These are phyloP conservation scores for Aspergillus aculeatus DNA, from an alignment of 2,329 filamentous ascomycete genomes.

Conservation along the genomic window DNA sequence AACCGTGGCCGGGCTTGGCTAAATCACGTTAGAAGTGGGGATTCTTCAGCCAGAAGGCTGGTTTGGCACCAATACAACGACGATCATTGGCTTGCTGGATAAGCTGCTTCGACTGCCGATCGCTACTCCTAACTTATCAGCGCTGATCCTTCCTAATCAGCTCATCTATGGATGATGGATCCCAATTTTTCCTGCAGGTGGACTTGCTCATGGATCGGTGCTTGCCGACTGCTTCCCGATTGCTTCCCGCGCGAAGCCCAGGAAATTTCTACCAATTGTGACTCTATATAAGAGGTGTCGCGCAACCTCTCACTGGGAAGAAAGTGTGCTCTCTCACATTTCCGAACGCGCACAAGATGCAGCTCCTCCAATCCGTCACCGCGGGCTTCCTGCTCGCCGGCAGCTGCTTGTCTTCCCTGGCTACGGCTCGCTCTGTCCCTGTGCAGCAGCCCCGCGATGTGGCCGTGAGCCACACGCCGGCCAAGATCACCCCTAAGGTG, in stretches of 20 bases:
- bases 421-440: slow-evolving; percentile 1
- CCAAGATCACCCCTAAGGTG: slow-evolving; percentile 39
- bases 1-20: background rate
- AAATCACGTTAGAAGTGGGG: background rate
- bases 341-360: slow-evolving; percentile 8
- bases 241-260: background rate
- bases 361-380: slow-evolving; percentile 16
- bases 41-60: background rate
- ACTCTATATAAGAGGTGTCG: background rate
- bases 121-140: background rate
- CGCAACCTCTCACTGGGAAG: background rate
- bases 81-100: background rate
- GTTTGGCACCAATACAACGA: background rate
- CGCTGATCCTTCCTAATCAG: slow-evolving; percentile 2
- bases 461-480: background rate
- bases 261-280: background rate
- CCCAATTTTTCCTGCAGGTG: slow-evolving; percentile 1
- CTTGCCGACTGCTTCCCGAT: background rate
- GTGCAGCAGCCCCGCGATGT: background rate
- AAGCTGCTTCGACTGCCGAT: background rate
- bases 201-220: background rate
- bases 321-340: background rate
- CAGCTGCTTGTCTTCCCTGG: slow-evolving; percentile 14
- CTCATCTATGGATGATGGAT: background rate
- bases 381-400: slow-evolving; percentile 15